These are phyloP conservation scores for Fusarium annulatum DNA, from an alignment of 2,329 filamentous ascomycete species.

Conservation along the genomic window DNA sequence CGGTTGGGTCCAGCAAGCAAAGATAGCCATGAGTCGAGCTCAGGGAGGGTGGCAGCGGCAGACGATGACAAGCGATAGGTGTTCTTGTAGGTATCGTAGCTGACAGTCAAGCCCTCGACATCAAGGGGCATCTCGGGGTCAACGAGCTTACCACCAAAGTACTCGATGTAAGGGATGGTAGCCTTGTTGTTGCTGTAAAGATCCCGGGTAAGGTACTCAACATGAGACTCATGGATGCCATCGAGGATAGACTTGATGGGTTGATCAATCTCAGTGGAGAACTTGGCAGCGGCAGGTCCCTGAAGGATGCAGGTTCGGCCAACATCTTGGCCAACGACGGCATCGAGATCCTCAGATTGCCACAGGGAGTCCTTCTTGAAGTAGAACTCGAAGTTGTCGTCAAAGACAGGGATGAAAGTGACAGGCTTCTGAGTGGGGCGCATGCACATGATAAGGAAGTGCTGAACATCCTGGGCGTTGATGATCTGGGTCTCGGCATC, in stretches of 20 bases:
- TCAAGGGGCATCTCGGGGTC: conserved; percentile 78
- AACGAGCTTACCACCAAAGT: conserved; percentile 90
- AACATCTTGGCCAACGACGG: conserved; percentile 95
- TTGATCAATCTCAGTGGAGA: conserved; percentile 89
- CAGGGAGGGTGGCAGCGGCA: conserved; percentile 78
- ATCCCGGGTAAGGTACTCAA: conserved; percentile 80
- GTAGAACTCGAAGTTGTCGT: conserved; percentile 98
- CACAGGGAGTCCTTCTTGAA: conserved; percentile 99
- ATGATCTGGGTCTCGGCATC: conserved; percentile 92
- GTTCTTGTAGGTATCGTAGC: conserved; percentile 80
- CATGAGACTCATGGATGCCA: conserved; percentile 88
- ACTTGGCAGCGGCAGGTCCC: conserved; percentile 91
- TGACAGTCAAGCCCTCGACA: conserved; percentile 86
- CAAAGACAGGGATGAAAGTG: conserved; percentile 93
- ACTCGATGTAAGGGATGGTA: conserved; percentile 87
- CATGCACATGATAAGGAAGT: conserved; percentile 94
- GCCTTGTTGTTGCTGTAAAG: conserved; percentile 79
- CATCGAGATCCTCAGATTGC: conserved; percentile 98
- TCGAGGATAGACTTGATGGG: conserved; percentile 96
- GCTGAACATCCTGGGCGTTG: conserved; percentile 97
- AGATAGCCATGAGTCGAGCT: conserved; percentile 85
- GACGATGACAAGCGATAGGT: conserved; percentile 85
- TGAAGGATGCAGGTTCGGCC: conserved; percentile 96
- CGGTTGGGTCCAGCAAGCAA: conserved; percentile 86
- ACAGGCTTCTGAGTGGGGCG: conserved; percentile 94